Conservation (phyloP, 805 yeast genomes). For the Metschnikowia orientalis region DNA sequence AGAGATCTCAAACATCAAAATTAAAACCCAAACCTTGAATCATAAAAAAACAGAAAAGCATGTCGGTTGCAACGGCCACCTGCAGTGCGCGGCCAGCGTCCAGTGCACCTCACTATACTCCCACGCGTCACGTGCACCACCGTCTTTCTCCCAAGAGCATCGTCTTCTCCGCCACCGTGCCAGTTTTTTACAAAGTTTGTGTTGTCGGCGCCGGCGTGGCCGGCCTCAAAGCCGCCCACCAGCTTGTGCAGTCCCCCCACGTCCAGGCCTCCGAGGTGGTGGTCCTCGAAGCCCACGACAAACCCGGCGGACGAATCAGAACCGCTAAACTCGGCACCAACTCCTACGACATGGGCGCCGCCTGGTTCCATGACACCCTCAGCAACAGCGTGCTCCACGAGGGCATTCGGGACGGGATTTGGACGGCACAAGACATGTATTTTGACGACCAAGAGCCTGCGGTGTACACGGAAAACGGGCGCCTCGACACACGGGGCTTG, state of each 20-base stretch:
- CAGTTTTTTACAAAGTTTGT: constrained; percentile 9
- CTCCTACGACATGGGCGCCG: constrained; percentile 75
- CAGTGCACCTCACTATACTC: too few relatives aligned
- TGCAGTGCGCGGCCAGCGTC: too few relatives aligned
- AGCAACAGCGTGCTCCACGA: constrained; percentile 59
- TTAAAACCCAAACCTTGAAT: too few relatives aligned
- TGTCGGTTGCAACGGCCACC: too few relatives aligned
- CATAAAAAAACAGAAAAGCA: too few relatives aligned
- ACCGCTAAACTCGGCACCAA: constrained; percentile 22
- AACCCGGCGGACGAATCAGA: constrained; percentile 23
- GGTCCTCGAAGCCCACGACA: constrained; percentile 23
- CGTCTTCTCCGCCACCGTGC: neutral
- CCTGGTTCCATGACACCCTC: constrained; percentile 87
- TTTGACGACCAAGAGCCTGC: constrained; percentile 45
- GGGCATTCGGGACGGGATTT: constrained; percentile 26
- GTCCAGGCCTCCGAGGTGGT: constrained; percentile 16
- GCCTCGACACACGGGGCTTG: constrained; percentile 24
- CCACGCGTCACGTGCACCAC: too few relatives aligned
- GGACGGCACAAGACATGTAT: constrained; percentile 28
- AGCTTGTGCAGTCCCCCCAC: constrained; percentile 18
- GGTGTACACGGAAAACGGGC: constrained; percentile 31
- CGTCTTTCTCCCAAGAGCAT: too few relatives aligned
- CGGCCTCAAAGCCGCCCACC: constrained; percentile 25
- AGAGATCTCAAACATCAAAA: too few relatives aligned
- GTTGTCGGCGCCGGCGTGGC: constrained; percentile 25